Evolutionary conservation across 1,139 yeast genomes (phyloP), one percentile per base, ranked within the genome.

Genomic region (Yamadazyma blattariae): DNA sequence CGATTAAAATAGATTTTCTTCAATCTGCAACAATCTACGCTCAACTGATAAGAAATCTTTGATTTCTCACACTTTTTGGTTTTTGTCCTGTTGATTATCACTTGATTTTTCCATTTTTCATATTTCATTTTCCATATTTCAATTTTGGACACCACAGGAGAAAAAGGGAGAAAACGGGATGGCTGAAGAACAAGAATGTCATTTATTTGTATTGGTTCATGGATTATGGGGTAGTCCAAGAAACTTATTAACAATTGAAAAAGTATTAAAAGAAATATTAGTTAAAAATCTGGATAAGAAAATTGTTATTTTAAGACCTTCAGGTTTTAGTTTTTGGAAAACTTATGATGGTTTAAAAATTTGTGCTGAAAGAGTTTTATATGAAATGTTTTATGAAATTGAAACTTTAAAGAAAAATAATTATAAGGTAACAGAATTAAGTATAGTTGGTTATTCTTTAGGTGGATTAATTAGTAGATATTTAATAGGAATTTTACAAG

Each of bases 191-290:
- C 25, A 44, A 12, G 40, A 40, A 27, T 44, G 48, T 20, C 96
- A 88, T 54, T 61, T 89, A 30, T 79, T 87, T 50, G 84, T 88
- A 13, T 61, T 89, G n/a, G 71, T 86, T 24, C 96, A 89, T 57
- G 96, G 96, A 53, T 66, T 90, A 23, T 87, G 95, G 86, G 97
- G 97, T 3, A 79, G 82, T 28, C 84, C 92, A 4, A 70, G 71
- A 30, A 95, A 89, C 55, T 67, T 89, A 75, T 61, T 68, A 27
- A 68, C 84, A 10, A 60, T 86, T 32, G 81, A 77, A 45, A 65
- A 71, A 19, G 64, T 77, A 12, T 52, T 88, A 18, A 64, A 65
- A 27, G 65, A 67, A 23, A 56, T 67, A 4, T 45, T 77, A 3
- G 49, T 53, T 2, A 53, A 47, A 4, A 59, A 57, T 7, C 51